Percentiles rank a stretch among this genome's conserved stretches.
Conservation (phyloP, 2,329 filamentous ascomycete species). For the Talaromyces sp. region DNA sequence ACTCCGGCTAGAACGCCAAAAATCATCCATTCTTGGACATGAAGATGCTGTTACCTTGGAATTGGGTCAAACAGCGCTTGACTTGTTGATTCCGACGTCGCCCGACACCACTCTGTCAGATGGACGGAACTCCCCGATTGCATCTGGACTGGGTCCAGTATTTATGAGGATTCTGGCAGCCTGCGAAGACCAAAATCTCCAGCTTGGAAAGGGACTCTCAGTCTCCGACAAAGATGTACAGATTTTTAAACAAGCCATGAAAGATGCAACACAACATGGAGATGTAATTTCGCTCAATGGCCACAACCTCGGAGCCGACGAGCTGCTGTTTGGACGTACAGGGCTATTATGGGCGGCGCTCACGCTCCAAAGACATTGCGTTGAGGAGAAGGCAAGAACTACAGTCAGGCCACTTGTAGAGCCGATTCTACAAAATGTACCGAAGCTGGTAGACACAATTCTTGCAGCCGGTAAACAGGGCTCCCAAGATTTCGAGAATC, state of each 20-base stretch:
- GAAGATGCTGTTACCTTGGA: conserved; percentile 10
- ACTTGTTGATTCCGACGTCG: conserved; percentile 20
- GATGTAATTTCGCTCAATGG: conserved; percentile 20
- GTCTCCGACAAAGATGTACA: conserved; percentile 22
- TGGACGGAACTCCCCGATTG: conserved; percentile 28
- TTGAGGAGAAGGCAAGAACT: conserved; percentile 14
- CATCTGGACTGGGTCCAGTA: conserved; percentile 19
- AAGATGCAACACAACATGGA: conserved; percentile 24
- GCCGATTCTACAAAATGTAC: conserved; percentile 23
- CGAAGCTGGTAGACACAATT: conserved; percentile 26
- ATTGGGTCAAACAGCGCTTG: conserved; percentile 21
- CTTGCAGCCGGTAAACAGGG: conserved; percentile 29
- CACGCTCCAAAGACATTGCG: conserved; percentile 25
- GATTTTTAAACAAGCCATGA: conserved; percentile 22
- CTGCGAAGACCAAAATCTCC: conserved; percentile 8
- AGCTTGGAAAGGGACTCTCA: background rate
- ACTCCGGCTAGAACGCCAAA: conserved; percentile 32
- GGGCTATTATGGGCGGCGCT: conserved; percentile 32
- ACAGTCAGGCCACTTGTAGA: conserved; percentile 12
- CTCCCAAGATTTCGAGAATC: conserved; percentile 21
- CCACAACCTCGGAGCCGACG: conserved; percentile 29
- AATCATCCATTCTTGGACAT: conserved; percentile 16
- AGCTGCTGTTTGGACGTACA: conserved; percentile 33
- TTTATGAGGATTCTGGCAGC: conserved; percentile 22
- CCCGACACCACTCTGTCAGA: conserved; percentile 21